These are phyloP conservation scores for Bipolaris zeicola DNA, from an alignment of 2,329 filamentous ascomycete genomes.

Conservation along the genomic window DNA sequence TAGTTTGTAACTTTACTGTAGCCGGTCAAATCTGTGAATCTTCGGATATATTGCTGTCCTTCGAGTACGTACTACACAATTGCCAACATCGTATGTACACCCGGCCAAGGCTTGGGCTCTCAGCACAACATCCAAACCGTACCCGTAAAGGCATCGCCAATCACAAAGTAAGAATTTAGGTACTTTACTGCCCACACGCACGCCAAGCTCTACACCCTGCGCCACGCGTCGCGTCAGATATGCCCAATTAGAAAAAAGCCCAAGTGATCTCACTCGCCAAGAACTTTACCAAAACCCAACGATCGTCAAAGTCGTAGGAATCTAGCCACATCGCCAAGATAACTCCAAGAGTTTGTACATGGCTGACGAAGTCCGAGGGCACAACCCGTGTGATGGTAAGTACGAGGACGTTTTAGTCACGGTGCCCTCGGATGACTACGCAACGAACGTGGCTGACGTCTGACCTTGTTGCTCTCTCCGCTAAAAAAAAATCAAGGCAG, in stretches of 20 bases:
- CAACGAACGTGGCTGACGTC: slow-evolving; percentile 25
- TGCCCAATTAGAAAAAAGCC: neutral
- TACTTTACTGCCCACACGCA: neutral
- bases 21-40: neutral
- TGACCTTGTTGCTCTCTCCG: neutral
- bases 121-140: neutral
- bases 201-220: slow-evolving; percentile 5
- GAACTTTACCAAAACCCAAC: neutral
- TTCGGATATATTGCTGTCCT: neutral
- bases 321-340: slow-evolving; percentile 10
- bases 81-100: neutral
- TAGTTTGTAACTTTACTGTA: neutral
- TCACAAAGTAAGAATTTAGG: neutral
- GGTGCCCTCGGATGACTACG: slow-evolving; percentile 8
- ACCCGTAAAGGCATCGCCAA: slow-evolving; percentile 2
- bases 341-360: neutral
- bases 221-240: slow-evolving; percentile 7
- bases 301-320: slow-evolving; percentile 11
- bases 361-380: slow-evolving; percentile 14
- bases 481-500: slow-evolving; percentile 4
- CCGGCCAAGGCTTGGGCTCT: neutral
- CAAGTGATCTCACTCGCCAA: slow-evolving; percentile 4
- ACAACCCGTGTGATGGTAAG: slow-evolving; percentile 4
- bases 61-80: neutral
- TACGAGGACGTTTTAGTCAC: neutral